phyloP scores from a whole-genome alignment of 2,329 filamentous ascomycete species.

The Akanthomyces uredinophilus region DNA sequence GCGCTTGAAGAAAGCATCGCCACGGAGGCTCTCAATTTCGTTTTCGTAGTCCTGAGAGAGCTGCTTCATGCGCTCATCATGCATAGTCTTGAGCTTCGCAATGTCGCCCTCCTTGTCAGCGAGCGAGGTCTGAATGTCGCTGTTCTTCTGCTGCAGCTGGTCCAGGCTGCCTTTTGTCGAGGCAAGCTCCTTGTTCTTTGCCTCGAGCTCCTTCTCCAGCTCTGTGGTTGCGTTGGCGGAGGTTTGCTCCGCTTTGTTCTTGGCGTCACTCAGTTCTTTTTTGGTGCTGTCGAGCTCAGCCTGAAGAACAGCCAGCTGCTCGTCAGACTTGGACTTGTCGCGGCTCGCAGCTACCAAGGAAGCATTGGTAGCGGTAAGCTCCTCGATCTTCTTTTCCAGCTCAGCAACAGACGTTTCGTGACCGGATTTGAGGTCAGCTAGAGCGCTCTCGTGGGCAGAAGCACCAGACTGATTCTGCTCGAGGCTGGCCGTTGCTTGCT shows the following conservation, averaged over 20 bases:
- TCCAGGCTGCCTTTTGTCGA: slow-evolving; percentile 41
- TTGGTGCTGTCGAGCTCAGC: slow-evolving; percentile 43
- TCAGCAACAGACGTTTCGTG: slow-evolving; percentile 45
- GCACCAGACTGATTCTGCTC: slow-evolving; percentile 36
- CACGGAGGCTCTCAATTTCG: slow-evolving; percentile 60
- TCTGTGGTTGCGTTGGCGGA: slow-evolving; percentile 5
- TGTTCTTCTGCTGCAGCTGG: slow-evolving; percentile 45
- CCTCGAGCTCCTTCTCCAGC: slow-evolving; percentile 36
- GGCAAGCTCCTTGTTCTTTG: slow-evolving; percentile 42
- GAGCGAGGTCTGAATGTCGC: slow-evolving; percentile 41
- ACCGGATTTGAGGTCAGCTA: slow-evolving; percentile 44
- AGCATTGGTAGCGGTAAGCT: slow-evolving; percentile 43
- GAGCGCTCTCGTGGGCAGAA: slow-evolving; percentile 40
- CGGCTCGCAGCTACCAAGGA: slow-evolving; percentile 41
- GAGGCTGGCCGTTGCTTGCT: slow-evolving; percentile 39
- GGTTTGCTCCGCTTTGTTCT: neutral
- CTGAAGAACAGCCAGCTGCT: slow-evolving; percentile 47
- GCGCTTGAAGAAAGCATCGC: slow-evolving; percentile 59
- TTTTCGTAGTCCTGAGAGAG: slow-evolving; percentile 57
- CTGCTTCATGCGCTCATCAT: slow-evolving; percentile 53
- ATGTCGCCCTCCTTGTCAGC: slow-evolving; percentile 45
- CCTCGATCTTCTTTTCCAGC: slow-evolving; percentile 52
- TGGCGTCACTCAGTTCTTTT: slow-evolving; percentile 26
- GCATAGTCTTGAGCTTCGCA: slow-evolving; percentile 48
- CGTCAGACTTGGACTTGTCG: slow-evolving; percentile 42